Evolutionary conservation across 805 yeast genomes (phyloP).

Genomic region (Candida dendrica): DNA sequence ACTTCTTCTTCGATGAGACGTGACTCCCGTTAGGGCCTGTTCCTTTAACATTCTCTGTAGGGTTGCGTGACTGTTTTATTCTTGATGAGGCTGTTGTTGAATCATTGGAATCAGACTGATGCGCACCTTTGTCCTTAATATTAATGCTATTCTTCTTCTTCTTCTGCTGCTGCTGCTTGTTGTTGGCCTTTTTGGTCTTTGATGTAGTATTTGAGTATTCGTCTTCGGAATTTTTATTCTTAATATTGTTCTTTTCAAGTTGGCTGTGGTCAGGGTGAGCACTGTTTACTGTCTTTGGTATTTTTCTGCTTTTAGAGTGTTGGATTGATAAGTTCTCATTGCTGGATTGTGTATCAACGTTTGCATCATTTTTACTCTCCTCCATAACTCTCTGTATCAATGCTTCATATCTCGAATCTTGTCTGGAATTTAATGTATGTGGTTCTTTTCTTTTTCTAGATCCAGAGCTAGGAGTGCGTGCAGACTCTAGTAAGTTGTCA

Average conservation of each 20-base stretch:
- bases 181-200: no score
- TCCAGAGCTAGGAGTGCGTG: neutral
- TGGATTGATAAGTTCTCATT: neutral
- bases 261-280: neutral
- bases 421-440: constrained; percentile 32
- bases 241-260: constrained; percentile 2
- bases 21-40: constrained; percentile 5
- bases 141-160: no score
- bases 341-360: constrained; percentile 6
- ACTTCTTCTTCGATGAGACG: constrained; percentile 13
- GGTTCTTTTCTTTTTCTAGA: constrained; percentile 23
- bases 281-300: neutral
- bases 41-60: constrained; percentile 5
- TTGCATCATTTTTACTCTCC: constrained; percentile 31
- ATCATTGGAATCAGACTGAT: constrained; percentile 14
- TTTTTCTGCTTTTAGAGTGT: constrained; percentile 1
- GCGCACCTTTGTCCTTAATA: constrained; percentile 7
- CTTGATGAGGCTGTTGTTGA: neutral
- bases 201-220: neutral
- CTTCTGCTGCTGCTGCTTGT: neutral
- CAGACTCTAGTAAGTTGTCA: neutral
- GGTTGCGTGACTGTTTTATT: neutral
- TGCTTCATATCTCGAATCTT: constrained; percentile 36
- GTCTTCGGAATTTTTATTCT: neutral
- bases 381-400: constrained; percentile 33